A percentile compares a stretch with the other conserved stretches of the same genome.
Evolutionary conservation across 2,329 filamentous ascomycete genomes (phyloP).

Genomic region (Fusarium nodosum): DNA sequence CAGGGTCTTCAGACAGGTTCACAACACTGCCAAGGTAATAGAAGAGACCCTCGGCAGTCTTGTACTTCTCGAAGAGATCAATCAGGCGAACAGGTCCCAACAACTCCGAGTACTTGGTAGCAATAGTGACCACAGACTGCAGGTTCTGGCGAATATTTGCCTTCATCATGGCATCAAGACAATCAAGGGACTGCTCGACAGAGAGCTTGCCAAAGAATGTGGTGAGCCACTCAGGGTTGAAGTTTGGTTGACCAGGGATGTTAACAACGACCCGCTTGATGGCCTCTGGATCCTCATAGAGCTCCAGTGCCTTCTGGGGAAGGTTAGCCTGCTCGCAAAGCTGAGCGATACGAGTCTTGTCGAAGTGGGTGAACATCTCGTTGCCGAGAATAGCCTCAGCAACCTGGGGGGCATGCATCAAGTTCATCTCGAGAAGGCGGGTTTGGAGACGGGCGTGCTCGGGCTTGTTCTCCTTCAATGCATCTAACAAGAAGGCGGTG

Average conservation of each 20-base stretch:
- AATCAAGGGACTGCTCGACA: conserved; percentile 94
- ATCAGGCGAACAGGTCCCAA: conserved; percentile 90
- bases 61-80: conserved; percentile 96
- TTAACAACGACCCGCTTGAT: conserved; percentile 93
- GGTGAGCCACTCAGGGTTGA: conserved; percentile 91
- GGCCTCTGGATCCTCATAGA: conserved; percentile 89
- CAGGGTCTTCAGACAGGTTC: conserved; percentile 93
- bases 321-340: conserved; percentile 95
- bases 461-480: conserved; percentile 92
- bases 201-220: conserved; percentile 95
- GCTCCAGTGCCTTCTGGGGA: conserved; percentile 87
- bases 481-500: conserved; percentile 97
- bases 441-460: conserved; percentile 96
- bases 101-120: conserved; percentile 97
- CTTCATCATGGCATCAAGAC: conserved; percentile 96
- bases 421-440: conserved; percentile 95
- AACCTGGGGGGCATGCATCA: conserved; percentile 95
- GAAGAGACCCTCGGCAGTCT: conserved; percentile 95
- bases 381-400: conserved; percentile 98
- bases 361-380: conserved; percentile 98
- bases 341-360: conserved; percentile 87
- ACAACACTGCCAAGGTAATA: conserved; percentile 99
- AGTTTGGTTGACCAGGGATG: conserved; percentile 83
- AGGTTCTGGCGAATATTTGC: conserved; percentile 97
- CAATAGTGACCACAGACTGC: conserved; percentile 92